A percentile compares a stretch with the other conserved stretches of the same genome.
Conservation (phyloP, 371 early-diverging fungal genomes). For the Blastocladiella emersonii region DNA sequence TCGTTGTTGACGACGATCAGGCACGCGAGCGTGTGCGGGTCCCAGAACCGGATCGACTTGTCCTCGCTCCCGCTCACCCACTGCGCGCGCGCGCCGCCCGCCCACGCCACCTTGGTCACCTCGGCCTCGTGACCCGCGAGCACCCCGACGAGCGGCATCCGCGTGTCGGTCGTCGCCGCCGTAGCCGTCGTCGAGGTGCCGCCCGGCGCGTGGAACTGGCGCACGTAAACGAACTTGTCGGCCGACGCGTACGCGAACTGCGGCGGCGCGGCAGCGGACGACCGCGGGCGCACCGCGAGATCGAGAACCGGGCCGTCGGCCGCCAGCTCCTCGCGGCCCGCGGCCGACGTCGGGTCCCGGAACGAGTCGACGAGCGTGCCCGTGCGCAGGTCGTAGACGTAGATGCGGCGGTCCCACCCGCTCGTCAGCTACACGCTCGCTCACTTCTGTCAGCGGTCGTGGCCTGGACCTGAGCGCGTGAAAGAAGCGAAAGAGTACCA, state of each 20-base stretch:
- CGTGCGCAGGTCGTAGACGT: constrained; percentile 23
- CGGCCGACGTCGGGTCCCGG: constrained; percentile 5
- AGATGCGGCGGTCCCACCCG: constrained; percentile 34
- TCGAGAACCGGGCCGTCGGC: constrained; percentile 33
- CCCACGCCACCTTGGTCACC: constrained; percentile 33
- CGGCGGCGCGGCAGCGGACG: not conserved
- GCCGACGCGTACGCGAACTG: constrained; percentile 28
- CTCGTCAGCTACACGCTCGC: constrained; percentile 17
- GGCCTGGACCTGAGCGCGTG: too few relatives aligned
- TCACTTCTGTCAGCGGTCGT: too few relatives aligned
- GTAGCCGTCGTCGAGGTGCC: too few relatives aligned
- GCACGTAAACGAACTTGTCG: constrained; percentile 29
- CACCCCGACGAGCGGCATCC: constrained; percentile 28
- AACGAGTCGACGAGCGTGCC: constrained; percentile 22
- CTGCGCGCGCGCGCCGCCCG: constrained; percentile 15
- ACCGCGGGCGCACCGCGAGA: constrained; percentile 2
- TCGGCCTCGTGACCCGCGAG: constrained; percentile 38
- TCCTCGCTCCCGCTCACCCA: constrained; percentile 40
- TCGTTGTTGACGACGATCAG: constrained; percentile 28
- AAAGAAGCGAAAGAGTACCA: not conserved
- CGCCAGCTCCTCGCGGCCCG: constrained; percentile 19
- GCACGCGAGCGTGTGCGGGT: constrained; percentile 3
- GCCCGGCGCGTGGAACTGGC: constrained; percentile 23
- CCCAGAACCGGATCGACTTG: constrained; percentile 21
- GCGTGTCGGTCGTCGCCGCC: too few relatives aligned